Percentiles rank a stretch among this genome's conserved stretches.
Evolutionary conservation across 257 asterid genomes (phyloP).

Genomic region (Leonotis leonurus): DNA sequence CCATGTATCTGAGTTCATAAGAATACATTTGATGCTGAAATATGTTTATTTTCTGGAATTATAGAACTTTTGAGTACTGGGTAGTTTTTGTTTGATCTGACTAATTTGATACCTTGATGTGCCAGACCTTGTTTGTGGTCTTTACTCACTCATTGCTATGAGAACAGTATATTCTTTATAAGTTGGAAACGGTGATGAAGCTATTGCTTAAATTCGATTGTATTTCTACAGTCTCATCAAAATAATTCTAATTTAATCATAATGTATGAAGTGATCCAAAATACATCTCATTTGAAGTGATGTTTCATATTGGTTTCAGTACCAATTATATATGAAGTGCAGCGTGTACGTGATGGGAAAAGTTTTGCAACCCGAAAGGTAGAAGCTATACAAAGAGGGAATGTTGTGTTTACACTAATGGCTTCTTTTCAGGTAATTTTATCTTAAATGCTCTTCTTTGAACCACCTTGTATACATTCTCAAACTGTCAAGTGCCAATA

Average conservation of each 20-base stretch:
- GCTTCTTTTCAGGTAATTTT: slow-evolving; percentile 90
- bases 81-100: background rate
- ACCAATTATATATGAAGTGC: slow-evolving; percentile 87
- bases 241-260: background rate
- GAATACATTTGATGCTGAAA: background rate
- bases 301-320: slow-evolving; percentile 39
- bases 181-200: background rate
- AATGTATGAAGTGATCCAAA: slow-evolving; percentile 1
- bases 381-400: slow-evolving; percentile 92
- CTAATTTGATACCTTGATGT: background rate
- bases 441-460: slow-evolving; percentile 13
- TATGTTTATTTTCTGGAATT: background rate
- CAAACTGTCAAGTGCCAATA: background rate
- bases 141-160: background rate
- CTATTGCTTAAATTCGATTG: slow-evolving; percentile 1
- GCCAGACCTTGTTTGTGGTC: background rate
- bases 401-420: slow-evolving; percentile 56
- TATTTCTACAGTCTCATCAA: background rate
- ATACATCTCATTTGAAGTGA: background rate
- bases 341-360: slow-evolving; percentile 92
- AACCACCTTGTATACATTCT: background rate
- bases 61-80: background rate
- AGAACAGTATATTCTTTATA: background rate
- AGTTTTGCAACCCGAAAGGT: slow-evolving; percentile 97
- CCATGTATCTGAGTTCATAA: background rate